Evolutionary conservation across 225 moss, liverwort and hornwort species (phyloP).

Genomic region (Pseudoscleropodium purum): DNA sequence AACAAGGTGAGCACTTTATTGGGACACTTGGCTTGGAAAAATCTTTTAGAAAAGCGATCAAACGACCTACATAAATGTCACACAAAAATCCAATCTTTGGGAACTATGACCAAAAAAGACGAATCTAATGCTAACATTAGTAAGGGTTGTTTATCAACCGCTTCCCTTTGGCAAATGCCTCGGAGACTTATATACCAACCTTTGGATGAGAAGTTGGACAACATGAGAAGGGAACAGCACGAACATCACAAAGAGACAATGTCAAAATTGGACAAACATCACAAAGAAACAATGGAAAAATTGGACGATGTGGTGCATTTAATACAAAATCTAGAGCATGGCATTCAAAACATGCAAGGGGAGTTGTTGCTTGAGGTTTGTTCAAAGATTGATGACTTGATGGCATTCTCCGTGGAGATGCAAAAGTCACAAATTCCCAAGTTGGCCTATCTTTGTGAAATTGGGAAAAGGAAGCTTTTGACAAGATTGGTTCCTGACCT

Average conservation of each 20-base stretch:
- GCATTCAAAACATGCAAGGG: background rate
- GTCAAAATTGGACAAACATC: background rate
- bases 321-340: background rate
- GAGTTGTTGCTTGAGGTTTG: background rate
- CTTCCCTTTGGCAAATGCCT: no score
- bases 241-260: background rate
- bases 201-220: no score
- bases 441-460: no score
- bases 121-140: no score
- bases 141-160: no score
- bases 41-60: background rate
- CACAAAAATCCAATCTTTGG: background rate
- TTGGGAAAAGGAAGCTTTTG: no score
- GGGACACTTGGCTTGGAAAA: background rate
- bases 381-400: background rate
- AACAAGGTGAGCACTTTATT: background rate
- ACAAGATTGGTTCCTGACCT: no score
- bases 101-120: no score
- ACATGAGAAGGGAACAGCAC: background rate
- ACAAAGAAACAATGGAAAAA: background rate
- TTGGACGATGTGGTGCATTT: accelerated
- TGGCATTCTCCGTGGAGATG: background rate
- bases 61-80: background rate
- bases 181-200: no score
- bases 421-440: no score